Conservation (phyloP, 352 stramenopile genomes). For the Hyaloperonospora arabidopsidis region DNA sequence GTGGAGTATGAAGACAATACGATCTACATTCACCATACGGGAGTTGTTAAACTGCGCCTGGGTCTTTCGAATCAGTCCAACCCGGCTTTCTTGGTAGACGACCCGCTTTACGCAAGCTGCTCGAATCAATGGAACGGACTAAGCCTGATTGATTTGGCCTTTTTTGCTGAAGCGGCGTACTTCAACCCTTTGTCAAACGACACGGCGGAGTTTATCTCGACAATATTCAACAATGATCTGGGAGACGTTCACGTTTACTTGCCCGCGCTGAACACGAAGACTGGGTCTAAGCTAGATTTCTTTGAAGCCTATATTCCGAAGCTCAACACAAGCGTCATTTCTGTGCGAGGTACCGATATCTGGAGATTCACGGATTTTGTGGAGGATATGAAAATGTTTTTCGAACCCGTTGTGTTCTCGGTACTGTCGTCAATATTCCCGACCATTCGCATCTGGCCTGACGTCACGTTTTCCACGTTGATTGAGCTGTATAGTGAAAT, state of each 20-base stretch:
- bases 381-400: slow-evolving; percentile 89
- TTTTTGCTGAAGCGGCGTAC: slow-evolving; percentile 84
- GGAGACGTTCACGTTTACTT: slow-evolving; percentile 47
- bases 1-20: slow-evolving; percentile 49
- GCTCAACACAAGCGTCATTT: slow-evolving; percentile 82
- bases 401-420: slow-evolving; percentile 85
- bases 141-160: slow-evolving; percentile 71
- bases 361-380: slow-evolving; percentile 87
- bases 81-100: slow-evolving; percentile 32
- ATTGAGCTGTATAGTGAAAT: slow-evolving; percentile 85
- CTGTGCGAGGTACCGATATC: slow-evolving; percentile 83
- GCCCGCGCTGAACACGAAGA: slow-evolving; percentile 71
- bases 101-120: slow-evolving; percentile 69
- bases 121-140: slow-evolving; percentile 67
- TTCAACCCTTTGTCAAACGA: slow-evolving; percentile 83
- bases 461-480: slow-evolving; percentile 81
- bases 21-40: slow-evolving; percentile 80
- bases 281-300: slow-evolving; percentile 78
- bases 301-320: slow-evolving; percentile 71
- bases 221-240: slow-evolving; percentile 46
- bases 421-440: slow-evolving; percentile 85
- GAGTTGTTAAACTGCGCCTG: slow-evolving; percentile 79
- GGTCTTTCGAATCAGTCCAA: slow-evolving; percentile 44
- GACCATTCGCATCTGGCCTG: slow-evolving; percentile 87
- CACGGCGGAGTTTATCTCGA: slow-evolving; percentile 55